phyloP scores from a whole-genome alignment of 176 grass and related monocot species.

The Areca catechu region DNA sequence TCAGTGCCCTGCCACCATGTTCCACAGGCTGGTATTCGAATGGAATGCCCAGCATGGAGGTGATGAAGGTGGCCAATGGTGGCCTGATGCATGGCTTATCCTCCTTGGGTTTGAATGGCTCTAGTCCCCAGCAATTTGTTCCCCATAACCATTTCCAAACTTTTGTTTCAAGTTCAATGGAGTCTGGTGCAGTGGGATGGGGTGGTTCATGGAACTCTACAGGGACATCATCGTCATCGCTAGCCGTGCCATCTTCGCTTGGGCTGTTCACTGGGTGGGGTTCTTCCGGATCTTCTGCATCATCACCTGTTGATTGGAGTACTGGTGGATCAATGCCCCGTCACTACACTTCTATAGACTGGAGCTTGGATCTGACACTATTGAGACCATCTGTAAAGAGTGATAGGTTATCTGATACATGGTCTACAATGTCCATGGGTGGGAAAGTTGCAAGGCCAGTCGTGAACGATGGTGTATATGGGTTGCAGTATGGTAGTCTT shows the following conservation, averaged over 20 bases:
- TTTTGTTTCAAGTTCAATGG: slow-evolving; percentile 52
- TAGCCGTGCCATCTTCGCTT: slow-evolving; percentile 38
- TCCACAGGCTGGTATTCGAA: slow-evolving; percentile 68
- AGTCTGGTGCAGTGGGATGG: slow-evolving; percentile 56
- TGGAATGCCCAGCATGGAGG: slow-evolving; percentile 39
- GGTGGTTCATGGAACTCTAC: slow-evolving; percentile 47
- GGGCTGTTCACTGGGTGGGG: slow-evolving; percentile 64
- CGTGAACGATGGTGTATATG: slow-evolving; percentile 21
- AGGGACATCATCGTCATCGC: slow-evolving; percentile 39
- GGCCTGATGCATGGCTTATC: slow-evolving; percentile 39
- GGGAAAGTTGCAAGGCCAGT: slow-evolving; percentile 39
- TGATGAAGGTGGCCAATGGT: slow-evolving; percentile 49
- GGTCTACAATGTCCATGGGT: slow-evolving; percentile 99
- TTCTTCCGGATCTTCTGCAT: slow-evolving; percentile 29
- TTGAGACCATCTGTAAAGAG: slow-evolving; percentile 51
- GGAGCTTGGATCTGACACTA: slow-evolving; percentile 70
- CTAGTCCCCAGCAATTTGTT: slow-evolving; percentile 38
- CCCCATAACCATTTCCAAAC: slow-evolving; percentile 42
- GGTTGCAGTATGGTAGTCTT: slow-evolving; percentile 40
- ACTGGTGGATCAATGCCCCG: slow-evolving; percentile 32
- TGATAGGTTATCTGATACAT: slow-evolving; percentile 62
- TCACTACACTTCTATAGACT: slow-evolving; percentile 90
- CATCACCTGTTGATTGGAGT: slow-evolving; percentile 57
- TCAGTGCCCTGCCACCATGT: slow-evolving; percentile 35
- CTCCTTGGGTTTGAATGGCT: slow-evolving; percentile 47